Base-by-base conservation (phyloP, 768 basidiomycete species). In the Phanerochaete carnosa region DNA sequence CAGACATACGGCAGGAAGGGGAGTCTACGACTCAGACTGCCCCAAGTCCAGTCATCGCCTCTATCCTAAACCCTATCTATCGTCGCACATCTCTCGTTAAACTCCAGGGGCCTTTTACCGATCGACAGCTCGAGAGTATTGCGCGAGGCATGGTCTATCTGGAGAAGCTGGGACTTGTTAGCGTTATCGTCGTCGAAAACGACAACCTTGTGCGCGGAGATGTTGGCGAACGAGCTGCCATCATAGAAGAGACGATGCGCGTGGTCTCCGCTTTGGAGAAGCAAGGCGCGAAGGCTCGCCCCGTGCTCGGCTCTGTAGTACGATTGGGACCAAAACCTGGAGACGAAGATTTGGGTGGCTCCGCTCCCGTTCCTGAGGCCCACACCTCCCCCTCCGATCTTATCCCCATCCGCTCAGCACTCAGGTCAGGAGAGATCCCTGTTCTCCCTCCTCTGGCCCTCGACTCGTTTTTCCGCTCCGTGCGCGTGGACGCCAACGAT, bases 61-160 rank as follows among this genome's bases (percentile, higher is more conserved):
- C 88, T n/a, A 88, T 91, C 65, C 79, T 95, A n/a, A 80, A 95
- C 68, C 95, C 95, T 6, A 84, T 92, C 56, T 78, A 86, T 59
- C 83, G 87, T 46, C 89, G 93, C 55, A 96, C 97, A 0, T 94
- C 95, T 4, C 85, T 99, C 16, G 95, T 99, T 66, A 98, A 98
- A 75, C 78, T 98, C 2, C 97, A 98, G 73, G 94, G 95, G 11
- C 97, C 97, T 2, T 98, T 98, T 71, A 90, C 86, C 11, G 90
- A 96, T 74, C 82, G 87, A 8, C 97, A 98, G 68, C 85, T 98
- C 60, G 92, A 96, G 65, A 95, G 95, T 72, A 93, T 99, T 65
- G 87, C 90, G 43, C 84, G 89, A 43, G 97, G 97, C 55, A 84
- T 99, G 78, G 92, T 95, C 43, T 95, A 97, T 72, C 84, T 99